Percentiles rank a stretch among this genome's conserved stretches.
Evolutionary conservation across 176 grass and related monocot species (phyloP).

Genomic region (Guadua angustifolia): DNA sequence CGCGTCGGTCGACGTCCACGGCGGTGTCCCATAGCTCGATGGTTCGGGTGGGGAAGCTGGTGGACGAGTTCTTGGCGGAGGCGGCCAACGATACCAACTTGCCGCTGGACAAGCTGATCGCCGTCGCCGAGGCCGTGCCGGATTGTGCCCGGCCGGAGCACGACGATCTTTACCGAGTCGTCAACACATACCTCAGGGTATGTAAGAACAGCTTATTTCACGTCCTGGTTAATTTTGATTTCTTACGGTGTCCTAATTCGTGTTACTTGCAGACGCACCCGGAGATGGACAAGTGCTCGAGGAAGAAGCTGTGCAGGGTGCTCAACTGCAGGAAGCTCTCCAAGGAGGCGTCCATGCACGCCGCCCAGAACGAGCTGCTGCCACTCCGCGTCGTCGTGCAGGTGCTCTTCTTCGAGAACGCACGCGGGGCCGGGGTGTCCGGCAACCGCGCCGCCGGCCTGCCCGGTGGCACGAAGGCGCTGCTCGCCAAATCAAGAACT

Average conservation of each 20-base stretch:
- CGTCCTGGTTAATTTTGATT: not conserved
- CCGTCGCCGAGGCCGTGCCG: conserved; percentile 56
- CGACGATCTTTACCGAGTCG: conserved; percentile 61
- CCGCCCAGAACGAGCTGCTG: conserved; percentile 75
- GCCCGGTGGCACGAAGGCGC: conserved; percentile 47
- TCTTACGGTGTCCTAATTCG: not conserved
- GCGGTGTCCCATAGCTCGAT: conserved; percentile 50
- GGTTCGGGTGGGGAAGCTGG: conserved; percentile 54
- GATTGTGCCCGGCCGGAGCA: conserved; percentile 54
- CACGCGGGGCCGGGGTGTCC: conserved; percentile 46
- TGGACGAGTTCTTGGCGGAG: conserved; percentile 59
- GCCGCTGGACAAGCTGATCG: conserved; percentile 55
- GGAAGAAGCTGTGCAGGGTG: conserved; percentile 72
- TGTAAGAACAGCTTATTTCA: not conserved
- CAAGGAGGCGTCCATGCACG: conserved; percentile 62
- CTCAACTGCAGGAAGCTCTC: conserved; percentile 89
- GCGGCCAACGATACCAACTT: conserved; percentile 48
- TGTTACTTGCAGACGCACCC: conserved; percentile 54
- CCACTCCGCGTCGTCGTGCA: conserved; percentile 78
- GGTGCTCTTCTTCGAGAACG: conserved; percentile 88
- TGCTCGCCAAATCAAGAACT: conserved; percentile 41
- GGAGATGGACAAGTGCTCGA: conserved; percentile 56
- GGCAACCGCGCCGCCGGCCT: conserved; percentile 42
- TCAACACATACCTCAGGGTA: conserved; percentile 72
- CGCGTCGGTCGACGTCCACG: conserved; percentile 57